Conservation (phyloP, 306 rosid species). For the Glycyrrhiza uralensis region DNA sequence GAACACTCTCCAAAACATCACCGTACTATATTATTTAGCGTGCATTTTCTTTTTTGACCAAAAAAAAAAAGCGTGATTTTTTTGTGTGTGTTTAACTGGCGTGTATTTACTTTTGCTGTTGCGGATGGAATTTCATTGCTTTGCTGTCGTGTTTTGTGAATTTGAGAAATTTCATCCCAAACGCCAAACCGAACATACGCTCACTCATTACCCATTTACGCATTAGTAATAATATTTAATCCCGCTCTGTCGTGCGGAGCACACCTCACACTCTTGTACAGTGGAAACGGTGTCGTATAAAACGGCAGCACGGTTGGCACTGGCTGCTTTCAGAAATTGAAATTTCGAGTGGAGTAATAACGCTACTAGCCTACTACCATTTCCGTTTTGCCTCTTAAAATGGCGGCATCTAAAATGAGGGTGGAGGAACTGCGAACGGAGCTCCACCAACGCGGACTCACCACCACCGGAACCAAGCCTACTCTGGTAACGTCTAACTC, state of each 20-base stretch:
- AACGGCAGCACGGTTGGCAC: neutral
- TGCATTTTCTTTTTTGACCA: too few relatives aligned
- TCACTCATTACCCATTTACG: too few relatives aligned
- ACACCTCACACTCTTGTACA: neutral
- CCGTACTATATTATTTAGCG: too few relatives aligned
- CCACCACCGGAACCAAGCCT: conserved; percentile 64
- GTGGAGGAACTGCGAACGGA: conserved; percentile 72
- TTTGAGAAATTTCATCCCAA: too few relatives aligned
- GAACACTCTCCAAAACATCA: too few relatives aligned
- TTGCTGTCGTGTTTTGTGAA: too few relatives aligned
- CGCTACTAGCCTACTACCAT: neutral
- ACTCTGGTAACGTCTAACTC: conserved; percentile 50
- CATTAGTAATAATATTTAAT: too few relatives aligned
- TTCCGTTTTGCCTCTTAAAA: conserved; percentile 12
- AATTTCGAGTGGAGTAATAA: neutral
- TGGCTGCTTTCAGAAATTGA: neutral
- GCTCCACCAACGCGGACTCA: conserved; percentile 70
- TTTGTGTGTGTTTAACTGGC: too few relatives aligned
- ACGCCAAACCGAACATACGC: too few relatives aligned
- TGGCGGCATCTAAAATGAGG: conserved; percentile 69
- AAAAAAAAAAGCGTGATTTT: too few relatives aligned
- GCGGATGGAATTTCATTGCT: too few relatives aligned
- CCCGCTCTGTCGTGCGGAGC: neutral
- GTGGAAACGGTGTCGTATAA: conserved; percentile 20
- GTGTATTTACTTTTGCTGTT: too few relatives aligned